phyloP scores from a whole-genome alignment of 306 rosid species.

The Biancaea sappan region DNA sequence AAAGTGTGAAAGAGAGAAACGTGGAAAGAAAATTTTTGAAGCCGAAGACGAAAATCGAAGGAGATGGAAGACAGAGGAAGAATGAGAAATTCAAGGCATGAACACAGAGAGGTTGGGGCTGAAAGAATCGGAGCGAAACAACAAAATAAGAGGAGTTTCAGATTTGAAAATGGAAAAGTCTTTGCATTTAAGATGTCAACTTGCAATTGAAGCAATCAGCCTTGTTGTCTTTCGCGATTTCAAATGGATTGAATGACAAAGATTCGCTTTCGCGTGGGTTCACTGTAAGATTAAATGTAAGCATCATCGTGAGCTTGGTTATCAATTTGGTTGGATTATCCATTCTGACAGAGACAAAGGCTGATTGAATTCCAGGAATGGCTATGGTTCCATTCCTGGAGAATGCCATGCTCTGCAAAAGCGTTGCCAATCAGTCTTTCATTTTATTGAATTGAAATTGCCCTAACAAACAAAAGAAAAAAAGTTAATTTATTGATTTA shows the following conservation, averaged over 20 bases:
- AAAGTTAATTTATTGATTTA: too few relatives aligned
- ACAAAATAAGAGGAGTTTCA: neutral
- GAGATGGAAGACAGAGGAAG: neutral
- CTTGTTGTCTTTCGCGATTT: conserved; percentile 7
- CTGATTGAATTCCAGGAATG: too few relatives aligned
- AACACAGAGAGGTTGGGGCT: conserved; percentile 2
- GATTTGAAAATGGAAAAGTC: conserved; percentile 34
- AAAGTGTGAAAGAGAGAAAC: neutral
- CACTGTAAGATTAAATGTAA: neutral
- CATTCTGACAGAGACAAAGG: too few relatives aligned
- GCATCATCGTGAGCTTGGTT: neutral
- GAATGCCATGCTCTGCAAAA: too few relatives aligned
- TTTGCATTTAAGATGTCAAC: conserved; percentile 18
- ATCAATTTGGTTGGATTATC: too few relatives aligned
- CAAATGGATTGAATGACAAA: neutral
- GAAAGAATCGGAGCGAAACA: neutral
- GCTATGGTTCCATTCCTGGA: too few relatives aligned
- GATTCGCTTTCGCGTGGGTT: conserved; percentile 15
- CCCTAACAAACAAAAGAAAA: too few relatives aligned
- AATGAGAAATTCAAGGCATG: neutral
- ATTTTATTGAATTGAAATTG: too few relatives aligned
- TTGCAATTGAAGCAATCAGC: conserved; percentile 8
- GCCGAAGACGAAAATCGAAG: conserved; percentile 22
- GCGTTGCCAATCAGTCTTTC: too few relatives aligned
- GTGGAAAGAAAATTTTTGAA: conserved; percentile 22